Base-by-base conservation (phyloP, 345 rosid genomes). In the Bretschneidera sinensis region DNA sequence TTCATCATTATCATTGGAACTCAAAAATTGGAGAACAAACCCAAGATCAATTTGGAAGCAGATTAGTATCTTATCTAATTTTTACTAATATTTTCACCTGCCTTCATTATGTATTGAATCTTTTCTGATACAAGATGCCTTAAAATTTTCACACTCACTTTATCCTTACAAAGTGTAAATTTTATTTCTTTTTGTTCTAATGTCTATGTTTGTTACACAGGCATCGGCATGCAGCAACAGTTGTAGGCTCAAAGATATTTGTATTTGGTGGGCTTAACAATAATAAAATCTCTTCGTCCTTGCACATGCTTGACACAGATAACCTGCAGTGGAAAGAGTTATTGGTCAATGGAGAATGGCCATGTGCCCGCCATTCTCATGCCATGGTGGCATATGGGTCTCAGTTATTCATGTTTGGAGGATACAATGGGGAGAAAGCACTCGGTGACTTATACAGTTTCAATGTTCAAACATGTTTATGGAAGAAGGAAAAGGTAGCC, bases 221-320 rank as follows among this genome's bases (percentile, higher is more conserved):
- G 88, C 98, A 92, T 68, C 85, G 96, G 20, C 97, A 92, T 67
- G 84, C 97, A 45, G 96, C 96, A 17, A 82, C 87, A 39, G 88
- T 68, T 69, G 61, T 84, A 68, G 96, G 86, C 48, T 83, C 87
- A 2, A 80, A 75, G 59, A 71, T 92, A 65, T 89, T 81, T 80
- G 83, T 87, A 23, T 85, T 82, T 48, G 97, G 96, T 57, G 96
- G 97, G 53, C 80, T 92, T 54, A 79, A 79, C 74, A 77, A 74
- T 60, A 81, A 79, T 23, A 55, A 67, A 33, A 61, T 84, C 43
- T 76, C 54, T 60, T 89, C 97, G 35, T 83, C 96, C 31, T 63
- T 87, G 74, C 71, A 77, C 59, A 59, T 65, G 59, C 73, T 92
- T 35, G 79, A 80, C 75, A 79, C 91, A 39, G 76, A 59, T 43